These are phyloP conservation scores for Kwoniella dejecticola DNA, from an alignment of 768 basidiomycete species.

Conservation along the genomic window DNA sequence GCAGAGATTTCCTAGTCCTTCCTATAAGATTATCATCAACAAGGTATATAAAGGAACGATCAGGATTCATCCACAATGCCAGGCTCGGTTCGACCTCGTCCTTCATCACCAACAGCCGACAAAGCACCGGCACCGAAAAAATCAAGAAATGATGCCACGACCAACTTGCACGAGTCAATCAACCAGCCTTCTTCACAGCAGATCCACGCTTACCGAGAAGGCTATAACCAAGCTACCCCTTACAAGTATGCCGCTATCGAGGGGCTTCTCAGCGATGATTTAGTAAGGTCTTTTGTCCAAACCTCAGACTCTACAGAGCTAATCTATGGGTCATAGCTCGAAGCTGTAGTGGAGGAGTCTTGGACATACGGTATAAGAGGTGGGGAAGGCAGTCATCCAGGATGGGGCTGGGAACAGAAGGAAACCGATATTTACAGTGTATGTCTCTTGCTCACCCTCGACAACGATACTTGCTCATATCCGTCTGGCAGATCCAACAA, in stretches of 20 bases:
- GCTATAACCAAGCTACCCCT: constrained; percentile 66
- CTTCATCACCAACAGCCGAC: constrained; percentile 5
- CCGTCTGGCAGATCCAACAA: constrained; percentile 75
- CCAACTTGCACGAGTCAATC: constrained; percentile 17
- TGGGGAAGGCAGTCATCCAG: constrained; percentile 48
- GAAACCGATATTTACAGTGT: constrained; percentile 99
- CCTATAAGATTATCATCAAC: background rate
- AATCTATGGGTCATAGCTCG: constrained; percentile 34
- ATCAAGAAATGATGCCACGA: constrained; percentile 10
- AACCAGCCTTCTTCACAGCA: constrained; percentile 16
- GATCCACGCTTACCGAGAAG: constrained; percentile 38
- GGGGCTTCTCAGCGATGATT: constrained; percentile 77
- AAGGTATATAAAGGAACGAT: constrained; percentile 2
- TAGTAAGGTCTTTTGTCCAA: constrained; percentile 60
- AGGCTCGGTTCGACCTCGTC: constrained; percentile 12
- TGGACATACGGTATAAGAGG: constrained; percentile 50
- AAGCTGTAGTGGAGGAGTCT: constrained; percentile 52
- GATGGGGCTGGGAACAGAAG: constrained; percentile 64
- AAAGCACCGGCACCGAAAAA: constrained; percentile 1
- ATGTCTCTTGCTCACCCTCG: background rate
- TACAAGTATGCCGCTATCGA: constrained; percentile 82
- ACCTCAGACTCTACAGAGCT: background rate
- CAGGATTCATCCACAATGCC: constrained; percentile 11
- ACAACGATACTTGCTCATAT: too few species aligned
- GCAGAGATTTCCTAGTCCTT: background rate